Conservation (phyloP, 495 filamentous ascomycete genomes). For the Filosporella fistucella region DNA sequence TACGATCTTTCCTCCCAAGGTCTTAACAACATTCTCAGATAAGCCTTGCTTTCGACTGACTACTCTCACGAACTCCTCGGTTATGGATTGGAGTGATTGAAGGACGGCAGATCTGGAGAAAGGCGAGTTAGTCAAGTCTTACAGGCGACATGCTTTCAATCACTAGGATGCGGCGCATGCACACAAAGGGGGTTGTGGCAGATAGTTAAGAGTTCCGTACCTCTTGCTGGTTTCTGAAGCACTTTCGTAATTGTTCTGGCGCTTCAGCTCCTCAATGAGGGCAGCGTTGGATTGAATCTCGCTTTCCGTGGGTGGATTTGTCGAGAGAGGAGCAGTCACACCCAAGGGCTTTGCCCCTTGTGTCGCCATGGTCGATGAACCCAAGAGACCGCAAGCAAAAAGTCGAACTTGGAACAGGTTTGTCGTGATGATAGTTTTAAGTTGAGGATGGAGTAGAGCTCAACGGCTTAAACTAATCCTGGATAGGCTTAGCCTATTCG, state of each 20-base stretch:
- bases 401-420: too few species aligned
- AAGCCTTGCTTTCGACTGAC: conserved; percentile 66
- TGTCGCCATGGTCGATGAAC: conserved; percentile 18
- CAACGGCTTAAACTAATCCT: too few species aligned
- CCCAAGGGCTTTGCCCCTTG: conserved; percentile 36
- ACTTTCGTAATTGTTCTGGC: conserved; percentile 87
- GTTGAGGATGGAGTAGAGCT: too few species aligned
- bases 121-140: not conserved
- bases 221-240: conserved; percentile 74
- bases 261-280: conserved; percentile 75
- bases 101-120: conserved; percentile 44
- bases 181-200: conserved; percentile 1
- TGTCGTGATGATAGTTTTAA: too few species aligned
- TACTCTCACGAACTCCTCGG: conserved; percentile 76
- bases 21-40: conserved; percentile 68
- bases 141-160: too few species aligned
- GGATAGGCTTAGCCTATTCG: too few species aligned
- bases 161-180: conserved; percentile 1
- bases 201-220: conserved; percentile 31
- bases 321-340: conserved; percentile 81
- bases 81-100: conserved; percentile 67
- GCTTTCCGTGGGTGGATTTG: conserved; percentile 61
- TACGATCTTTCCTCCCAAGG: conserved; percentile 84
- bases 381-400: too few species aligned
- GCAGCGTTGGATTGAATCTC: conserved; percentile 73